phyloP scores from a whole-genome alignment of 2,329 filamentous ascomycete genomes.

The Diaporthe longicolla region DNA sequence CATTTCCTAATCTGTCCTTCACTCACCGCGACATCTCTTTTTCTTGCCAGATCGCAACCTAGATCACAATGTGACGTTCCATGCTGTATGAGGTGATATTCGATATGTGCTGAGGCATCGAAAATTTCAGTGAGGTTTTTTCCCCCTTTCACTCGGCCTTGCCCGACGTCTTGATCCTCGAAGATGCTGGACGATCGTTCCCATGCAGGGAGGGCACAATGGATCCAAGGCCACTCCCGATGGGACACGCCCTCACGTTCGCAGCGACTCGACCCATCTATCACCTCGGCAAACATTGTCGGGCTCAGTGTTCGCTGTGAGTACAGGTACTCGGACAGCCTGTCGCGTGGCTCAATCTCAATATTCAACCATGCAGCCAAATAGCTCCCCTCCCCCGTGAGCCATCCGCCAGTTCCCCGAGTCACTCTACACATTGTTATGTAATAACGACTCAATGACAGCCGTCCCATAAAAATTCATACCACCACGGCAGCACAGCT shows the following conservation, averaged over 20 bases:
- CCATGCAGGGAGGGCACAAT: constrained; percentile 18
- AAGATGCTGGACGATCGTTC: neutral
- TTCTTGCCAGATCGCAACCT: neutral
- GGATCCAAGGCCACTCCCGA: constrained; percentile 21
- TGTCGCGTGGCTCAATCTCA: neutral
- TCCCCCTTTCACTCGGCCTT: neutral
- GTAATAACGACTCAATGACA: neutral
- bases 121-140: neutral
- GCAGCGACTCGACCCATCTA: constrained; percentile 25
- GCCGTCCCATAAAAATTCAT: neutral
- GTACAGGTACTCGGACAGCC: neutral
- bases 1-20: constrained; percentile 10
- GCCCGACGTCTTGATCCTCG: constrained; percentile 8
- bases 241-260: constrained; percentile 18
- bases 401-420: too few species aligned
- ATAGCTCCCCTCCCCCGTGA: neutral
- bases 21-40: neutral
- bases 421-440: neutral
- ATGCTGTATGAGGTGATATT: neutral
- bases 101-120: neutral
- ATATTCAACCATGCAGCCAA: neutral
- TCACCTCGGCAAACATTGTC: constrained; percentile 14
- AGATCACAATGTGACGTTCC: constrained; percentile 26
- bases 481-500: neutral
- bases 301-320: neutral